Conservation (phyloP, 2,329 filamentous ascomycete species). For the Penicillium sp. region DNA sequence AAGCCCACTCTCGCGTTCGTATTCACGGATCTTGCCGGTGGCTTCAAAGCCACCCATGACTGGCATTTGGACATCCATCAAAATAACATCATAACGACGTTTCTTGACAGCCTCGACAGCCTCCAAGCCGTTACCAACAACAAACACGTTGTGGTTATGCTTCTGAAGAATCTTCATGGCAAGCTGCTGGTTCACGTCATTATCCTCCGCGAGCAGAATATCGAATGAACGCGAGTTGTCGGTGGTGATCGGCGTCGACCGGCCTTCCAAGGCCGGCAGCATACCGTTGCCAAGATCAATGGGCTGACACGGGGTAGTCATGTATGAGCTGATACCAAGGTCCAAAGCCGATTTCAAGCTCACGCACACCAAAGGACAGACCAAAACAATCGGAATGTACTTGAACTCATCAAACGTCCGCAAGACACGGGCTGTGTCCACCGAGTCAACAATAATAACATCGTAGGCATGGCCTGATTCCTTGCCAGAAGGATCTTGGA, state of each 20-base stretch:
- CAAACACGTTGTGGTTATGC: slow-evolving; percentile 68
- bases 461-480: slow-evolving; percentile 68
- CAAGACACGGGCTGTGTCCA: slow-evolving; percentile 81
- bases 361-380: slow-evolving; percentile 85
- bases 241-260: slow-evolving; percentile 83
- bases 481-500: slow-evolving; percentile 50
- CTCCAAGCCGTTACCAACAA: slow-evolving; percentile 92
- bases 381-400: slow-evolving; percentile 90
- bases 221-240: slow-evolving; percentile 96
- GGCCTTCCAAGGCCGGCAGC: slow-evolving; percentile 89
- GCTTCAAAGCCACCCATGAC: slow-evolving; percentile 99
- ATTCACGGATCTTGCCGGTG: slow-evolving; percentile 93
- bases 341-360: slow-evolving; percentile 91
- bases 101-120: slow-evolving; percentile 89
- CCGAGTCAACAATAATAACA: slow-evolving; percentile 92
- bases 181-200: slow-evolving; percentile 92
- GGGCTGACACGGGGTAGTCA: slow-evolving; percentile 92
- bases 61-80: slow-evolving; percentile 99
- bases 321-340: slow-evolving; percentile 96
- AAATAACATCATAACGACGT: slow-evolving; percentile 90
- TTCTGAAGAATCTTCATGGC: slow-evolving; percentile 97
- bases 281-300: slow-evolving; percentile 96
- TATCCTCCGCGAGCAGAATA: slow-evolving; percentile 93
- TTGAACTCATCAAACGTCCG: slow-evolving; percentile 93
- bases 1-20: slow-evolving; percentile 76